phyloP scores from a whole-genome alignment of 495 filamentous ascomycete genomes.

The Talaromyces adpressus region DNA sequence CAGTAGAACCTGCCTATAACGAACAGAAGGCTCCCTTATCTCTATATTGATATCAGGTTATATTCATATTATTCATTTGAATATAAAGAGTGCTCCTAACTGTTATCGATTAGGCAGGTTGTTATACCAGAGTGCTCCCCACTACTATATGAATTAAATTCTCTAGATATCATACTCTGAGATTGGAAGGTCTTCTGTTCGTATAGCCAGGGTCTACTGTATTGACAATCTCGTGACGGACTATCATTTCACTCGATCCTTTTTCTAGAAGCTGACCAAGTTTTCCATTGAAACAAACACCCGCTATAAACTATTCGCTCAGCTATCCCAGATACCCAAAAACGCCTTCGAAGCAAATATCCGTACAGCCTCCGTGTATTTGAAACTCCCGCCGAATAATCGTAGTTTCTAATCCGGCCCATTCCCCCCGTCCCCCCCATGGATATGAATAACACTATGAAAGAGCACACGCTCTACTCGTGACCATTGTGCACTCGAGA shows the following conservation, averaged over 20 bases:
- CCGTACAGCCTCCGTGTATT: neutral
- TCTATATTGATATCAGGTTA: too few relatives aligned
- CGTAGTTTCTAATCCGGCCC: neutral
- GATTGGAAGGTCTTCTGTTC: too few relatives aligned
- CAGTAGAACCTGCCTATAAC: too few relatives aligned
- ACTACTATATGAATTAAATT: too few relatives aligned
- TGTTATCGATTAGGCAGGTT: too few relatives aligned
- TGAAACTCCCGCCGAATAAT: neutral
- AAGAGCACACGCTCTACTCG: neutral
- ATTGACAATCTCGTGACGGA: neutral
- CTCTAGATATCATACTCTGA: too few relatives aligned
- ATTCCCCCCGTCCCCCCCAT: neutral
- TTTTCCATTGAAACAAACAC: neutral
- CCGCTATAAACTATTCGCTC: neutral
- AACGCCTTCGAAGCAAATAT: neutral
- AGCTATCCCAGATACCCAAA: neutral
- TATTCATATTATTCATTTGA: too few relatives aligned
- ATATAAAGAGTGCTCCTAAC: too few relatives aligned
- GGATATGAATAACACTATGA: neutral
- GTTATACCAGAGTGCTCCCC: too few relatives aligned
- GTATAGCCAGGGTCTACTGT: too few relatives aligned
- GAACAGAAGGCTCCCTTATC: too few relatives aligned
- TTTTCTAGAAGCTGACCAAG: neutral
- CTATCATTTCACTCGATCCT: neutral
- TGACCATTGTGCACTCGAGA: constrained; percentile 7